phyloP scores from a whole-genome alignment of 352 stramenopile genomes.

The Globisporangium abappressorium region DNA sequence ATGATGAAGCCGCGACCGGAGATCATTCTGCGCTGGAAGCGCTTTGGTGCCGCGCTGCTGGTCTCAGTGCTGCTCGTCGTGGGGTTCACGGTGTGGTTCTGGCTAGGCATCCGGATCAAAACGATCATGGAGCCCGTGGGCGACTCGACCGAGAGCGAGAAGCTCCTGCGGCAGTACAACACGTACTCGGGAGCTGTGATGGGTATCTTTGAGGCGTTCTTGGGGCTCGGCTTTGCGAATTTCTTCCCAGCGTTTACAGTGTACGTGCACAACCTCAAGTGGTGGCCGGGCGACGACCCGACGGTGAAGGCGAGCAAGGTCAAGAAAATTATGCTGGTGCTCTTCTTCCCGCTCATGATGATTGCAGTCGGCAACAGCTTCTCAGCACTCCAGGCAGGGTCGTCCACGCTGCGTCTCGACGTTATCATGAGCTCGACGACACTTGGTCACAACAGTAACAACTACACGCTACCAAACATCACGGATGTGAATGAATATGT shows the following conservation, averaged over 20 bases:
- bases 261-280: constrained; percentile 28
- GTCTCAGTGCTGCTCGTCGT: constrained; percentile 8
- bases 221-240: constrained; percentile 20
- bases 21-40: constrained; percentile 23
- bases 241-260: constrained; percentile 26
- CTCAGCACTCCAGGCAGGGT: constrained; percentile 18
- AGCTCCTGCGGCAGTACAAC: constrained; percentile 19
- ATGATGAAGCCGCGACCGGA: constrained; percentile 15
- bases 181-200: constrained; percentile 23
- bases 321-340: constrained; percentile 21
- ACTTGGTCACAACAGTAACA: constrained; percentile 7
- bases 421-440: constrained; percentile 10
- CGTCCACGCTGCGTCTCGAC: constrained; percentile 14
- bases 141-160: constrained; percentile 19
- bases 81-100: constrained; percentile 18
- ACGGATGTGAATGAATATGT: not conserved
- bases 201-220: constrained; percentile 22
- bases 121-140: constrained; percentile 14
- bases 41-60: constrained; percentile 11
- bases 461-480: not conserved
- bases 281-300: constrained; percentile 22
- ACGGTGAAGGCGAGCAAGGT: constrained; percentile 13
- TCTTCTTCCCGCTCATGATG: constrained; percentile 24
- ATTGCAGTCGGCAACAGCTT: constrained; percentile 23
- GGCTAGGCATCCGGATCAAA: constrained; percentile 13